phyloP scores from a whole-genome alignment of 1,139 yeast genomes.

The Lipomyces yarrowii region DNA sequence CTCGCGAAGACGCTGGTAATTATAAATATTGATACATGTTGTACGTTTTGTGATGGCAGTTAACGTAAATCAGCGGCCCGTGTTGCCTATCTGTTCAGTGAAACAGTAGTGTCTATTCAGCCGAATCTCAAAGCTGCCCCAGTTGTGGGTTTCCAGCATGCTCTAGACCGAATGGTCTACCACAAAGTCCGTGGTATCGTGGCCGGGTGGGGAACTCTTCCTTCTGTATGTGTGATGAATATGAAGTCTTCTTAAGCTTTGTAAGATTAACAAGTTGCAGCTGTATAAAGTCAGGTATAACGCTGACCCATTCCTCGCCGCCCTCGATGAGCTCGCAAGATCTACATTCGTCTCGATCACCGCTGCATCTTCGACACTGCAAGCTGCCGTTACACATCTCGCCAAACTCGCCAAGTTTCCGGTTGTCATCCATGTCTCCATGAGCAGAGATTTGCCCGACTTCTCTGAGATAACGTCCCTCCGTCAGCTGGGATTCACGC shows the following conservation, averaged over 20 bases:
- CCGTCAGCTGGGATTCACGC: constrained; percentile 66
- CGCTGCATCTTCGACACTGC: constrained; percentile 56
- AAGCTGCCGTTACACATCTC: constrained; percentile 64
- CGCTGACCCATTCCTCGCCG: constrained; percentile 36
- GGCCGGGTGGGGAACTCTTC: constrained; percentile 24
- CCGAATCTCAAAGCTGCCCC: constrained; percentile 24
- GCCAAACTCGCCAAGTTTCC: constrained; percentile 51
- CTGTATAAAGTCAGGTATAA: constrained; percentile 24
- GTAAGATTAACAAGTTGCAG: constrained; percentile 7
- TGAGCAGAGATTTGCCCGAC: constrained; percentile 50
- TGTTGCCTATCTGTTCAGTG: constrained; percentile 34
- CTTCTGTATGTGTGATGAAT: constrained; percentile 13
- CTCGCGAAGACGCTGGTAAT: constrained; percentile 30
- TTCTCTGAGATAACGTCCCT: constrained; percentile 68
- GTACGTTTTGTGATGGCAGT: neutral
- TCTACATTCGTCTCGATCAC: constrained; percentile 40
- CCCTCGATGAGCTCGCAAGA: constrained; percentile 30
- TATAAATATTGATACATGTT: neutral
- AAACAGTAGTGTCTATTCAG: constrained; percentile 33
- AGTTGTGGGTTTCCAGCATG: constrained; percentile 25
- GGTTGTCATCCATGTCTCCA: constrained; percentile 62
- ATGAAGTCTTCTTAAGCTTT: neutral
- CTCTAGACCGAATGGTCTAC: constrained; percentile 19
- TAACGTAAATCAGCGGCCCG: constrained; percentile 30
- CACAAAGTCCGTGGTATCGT: constrained; percentile 27